These are phyloP conservation scores for Fulvia fulva DNA, from an alignment of 2,329 filamentous ascomycete genomes.

Conservation along the genomic window DNA sequence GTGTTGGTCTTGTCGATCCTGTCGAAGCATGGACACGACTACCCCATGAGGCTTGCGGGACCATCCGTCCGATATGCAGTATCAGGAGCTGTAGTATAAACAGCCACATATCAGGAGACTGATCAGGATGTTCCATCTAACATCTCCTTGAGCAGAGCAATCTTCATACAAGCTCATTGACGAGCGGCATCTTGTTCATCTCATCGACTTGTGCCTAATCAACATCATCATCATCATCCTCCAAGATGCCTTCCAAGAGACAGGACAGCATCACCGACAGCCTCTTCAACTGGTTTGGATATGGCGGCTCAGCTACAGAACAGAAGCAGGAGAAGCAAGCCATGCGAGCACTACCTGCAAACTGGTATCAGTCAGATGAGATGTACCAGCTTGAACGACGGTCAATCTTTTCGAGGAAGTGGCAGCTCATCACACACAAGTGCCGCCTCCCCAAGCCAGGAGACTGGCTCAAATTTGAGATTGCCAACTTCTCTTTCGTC, in stretches of 20 bases:
- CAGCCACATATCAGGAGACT: neutral
- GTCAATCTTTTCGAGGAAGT: constrained; percentile 41
- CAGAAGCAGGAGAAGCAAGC: constrained; percentile 29
- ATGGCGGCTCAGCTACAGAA: constrained; percentile 27
- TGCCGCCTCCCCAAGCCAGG: constrained; percentile 27
- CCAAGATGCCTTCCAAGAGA: neutral
- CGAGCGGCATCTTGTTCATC: neutral
- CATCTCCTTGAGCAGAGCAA: neutral
- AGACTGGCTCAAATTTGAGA: constrained; percentile 46
- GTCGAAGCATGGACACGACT: neutral
- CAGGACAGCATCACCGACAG: neutral
- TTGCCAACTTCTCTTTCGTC: constrained; percentile 56
- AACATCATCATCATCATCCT: neutral
- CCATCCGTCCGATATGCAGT: constrained; percentile 1
- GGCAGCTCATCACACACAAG: constrained; percentile 35
- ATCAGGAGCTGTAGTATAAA: neutral
- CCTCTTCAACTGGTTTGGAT: constrained; percentile 36
- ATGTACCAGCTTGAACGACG: constrained; percentile 46
- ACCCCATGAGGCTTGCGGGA: constrained; percentile 4
- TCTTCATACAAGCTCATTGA: neutral
- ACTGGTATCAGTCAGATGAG: constrained; percentile 43
- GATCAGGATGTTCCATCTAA: neutral
- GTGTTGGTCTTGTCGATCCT: no score
- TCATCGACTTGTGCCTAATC: neutral
- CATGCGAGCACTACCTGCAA: constrained; percentile 39